Conservation (phyloP, 257 asterid species). For the Solanum medicagineum region DNA sequence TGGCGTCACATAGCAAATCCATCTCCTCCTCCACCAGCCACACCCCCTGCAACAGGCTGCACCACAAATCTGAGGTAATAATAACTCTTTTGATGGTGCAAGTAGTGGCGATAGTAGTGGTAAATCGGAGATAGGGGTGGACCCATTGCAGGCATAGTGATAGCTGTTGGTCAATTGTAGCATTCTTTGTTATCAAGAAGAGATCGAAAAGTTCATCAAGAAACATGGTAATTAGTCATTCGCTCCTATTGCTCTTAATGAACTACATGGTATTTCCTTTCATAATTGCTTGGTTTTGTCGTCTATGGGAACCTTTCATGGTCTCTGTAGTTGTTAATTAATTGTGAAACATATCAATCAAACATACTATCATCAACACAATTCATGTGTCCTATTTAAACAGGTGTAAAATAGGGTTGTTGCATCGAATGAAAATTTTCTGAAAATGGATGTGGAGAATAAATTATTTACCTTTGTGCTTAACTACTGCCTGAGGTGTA, state of each 20-base stretch:
- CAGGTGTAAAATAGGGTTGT: not conserved
- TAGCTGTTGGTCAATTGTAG: constrained; percentile 47
- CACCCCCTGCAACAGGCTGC: constrained; percentile 68
- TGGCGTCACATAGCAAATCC: not conserved
- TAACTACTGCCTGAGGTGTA: not conserved
- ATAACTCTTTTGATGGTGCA: constrained; percentile 26
- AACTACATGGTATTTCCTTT: constrained; percentile 36
- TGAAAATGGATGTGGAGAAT: not conserved
- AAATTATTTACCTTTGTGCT: not conserved
- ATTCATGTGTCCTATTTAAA: not conserved
- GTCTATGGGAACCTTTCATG: not conserved
- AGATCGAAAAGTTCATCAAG: constrained; percentile 43
- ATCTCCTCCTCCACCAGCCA: constrained; percentile 95
- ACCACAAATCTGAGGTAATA: constrained; percentile 31
- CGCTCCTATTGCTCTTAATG: constrained; percentile 54
- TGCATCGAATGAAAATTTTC: not conserved
- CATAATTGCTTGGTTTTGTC: not conserved
- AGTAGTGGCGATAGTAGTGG: constrained; percentile 21
- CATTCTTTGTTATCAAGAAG: constrained; percentile 40
- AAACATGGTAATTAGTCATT: constrained; percentile 60
- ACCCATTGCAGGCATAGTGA: constrained; percentile 56
- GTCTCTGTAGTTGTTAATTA: not conserved
- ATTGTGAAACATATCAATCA: not conserved
- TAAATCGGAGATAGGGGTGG: constrained; percentile 50
- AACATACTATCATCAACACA: not conserved